Conservation (phyloP, 2,329 filamentous ascomycete genomes). For the Scleromitrula shiraiana region DNA sequence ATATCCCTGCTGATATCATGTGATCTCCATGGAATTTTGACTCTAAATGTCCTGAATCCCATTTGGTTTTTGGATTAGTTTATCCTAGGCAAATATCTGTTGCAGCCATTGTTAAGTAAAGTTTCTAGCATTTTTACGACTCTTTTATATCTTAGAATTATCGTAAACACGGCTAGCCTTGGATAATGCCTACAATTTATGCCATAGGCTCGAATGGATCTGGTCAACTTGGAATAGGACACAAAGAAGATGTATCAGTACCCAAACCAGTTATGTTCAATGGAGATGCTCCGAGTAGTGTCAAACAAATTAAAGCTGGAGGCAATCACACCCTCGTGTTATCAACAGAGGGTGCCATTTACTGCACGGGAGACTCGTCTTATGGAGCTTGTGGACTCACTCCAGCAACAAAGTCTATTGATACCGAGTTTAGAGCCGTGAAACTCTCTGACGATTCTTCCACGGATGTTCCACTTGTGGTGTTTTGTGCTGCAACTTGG, state of each 20-base stretch:
- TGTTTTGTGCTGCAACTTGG: conserved; percentile 67
- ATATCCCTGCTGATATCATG: background rate
- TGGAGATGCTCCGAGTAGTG: conserved; percentile 28
- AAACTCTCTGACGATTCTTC: conserved; percentile 15
- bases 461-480: conserved; percentile 25
- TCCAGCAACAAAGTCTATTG: conserved; percentile 4
- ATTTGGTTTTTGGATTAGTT: too few species aligned
- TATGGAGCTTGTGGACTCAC: conserved; percentile 45
- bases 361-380: conserved; percentile 54
- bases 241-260: conserved; percentile 61
- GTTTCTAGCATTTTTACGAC: background rate
- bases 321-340: conserved; percentile 83
- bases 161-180: too few species aligned
- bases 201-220: conserved; percentile 71
- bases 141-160: too few species aligned
- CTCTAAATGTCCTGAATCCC: too few species aligned
- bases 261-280: conserved; percentile 56
- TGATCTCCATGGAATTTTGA: background rate
- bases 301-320: conserved; percentile 45
- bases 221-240: conserved; percentile 64
- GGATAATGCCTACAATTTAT: conserved; percentile 49
- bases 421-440: conserved; percentile 17
- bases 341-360: conserved; percentile 52
- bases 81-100: too few species aligned
- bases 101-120: too few species aligned